Percentiles rank a stretch among this genome's conserved stretches.
phyloP scores from a whole-genome alignment of 2,329 filamentous ascomycete genomes.

The Chrysosphaeria jannelii region DNA sequence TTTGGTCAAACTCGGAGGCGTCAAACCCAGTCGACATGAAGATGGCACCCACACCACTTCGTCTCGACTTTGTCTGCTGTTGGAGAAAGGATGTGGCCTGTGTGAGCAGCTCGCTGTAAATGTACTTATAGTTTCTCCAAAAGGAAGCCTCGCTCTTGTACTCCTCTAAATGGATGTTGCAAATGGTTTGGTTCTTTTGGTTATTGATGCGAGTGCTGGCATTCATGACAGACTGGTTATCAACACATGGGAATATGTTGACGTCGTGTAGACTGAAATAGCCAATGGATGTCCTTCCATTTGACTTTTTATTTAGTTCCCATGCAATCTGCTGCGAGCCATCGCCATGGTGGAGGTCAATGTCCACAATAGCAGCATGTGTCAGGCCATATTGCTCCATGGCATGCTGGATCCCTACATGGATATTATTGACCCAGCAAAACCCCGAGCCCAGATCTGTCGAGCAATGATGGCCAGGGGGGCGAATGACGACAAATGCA shows the following conservation, averaged over 20 bases:
- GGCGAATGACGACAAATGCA: conserved; percentile 76
- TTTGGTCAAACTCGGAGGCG: conserved; percentile 82
- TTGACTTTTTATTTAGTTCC: conserved; percentile 85
- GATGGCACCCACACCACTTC: conserved; percentile 28
- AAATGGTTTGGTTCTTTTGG: conserved; percentile 75
- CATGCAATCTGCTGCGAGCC: conserved; percentile 89
- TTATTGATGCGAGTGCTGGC: conserved; percentile 86
- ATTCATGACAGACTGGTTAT: conserved; percentile 74
- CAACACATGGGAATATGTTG: conserved; percentile 94
- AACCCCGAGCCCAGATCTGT: conserved; percentile 74
- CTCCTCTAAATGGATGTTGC: conserved; percentile 79
- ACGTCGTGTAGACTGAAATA: conserved; percentile 97
- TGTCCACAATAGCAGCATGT: conserved; percentile 79
- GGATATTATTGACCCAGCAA: conserved; percentile 96
- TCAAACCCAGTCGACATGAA: conserved; percentile 94
- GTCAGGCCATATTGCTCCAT: conserved; percentile 61
- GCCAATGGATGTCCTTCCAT: conserved; percentile 70
- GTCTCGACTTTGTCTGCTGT: conserved; percentile 29
- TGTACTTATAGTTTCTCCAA: conserved; percentile 59
- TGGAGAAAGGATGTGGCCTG: conserved; percentile 57
- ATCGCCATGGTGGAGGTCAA: conserved; percentile 76
- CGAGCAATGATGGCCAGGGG: conserved; percentile 88
- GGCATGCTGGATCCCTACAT: conserved; percentile 82
- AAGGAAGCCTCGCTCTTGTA: conserved; percentile 69
- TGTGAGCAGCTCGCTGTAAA: conserved; percentile 46